Percentiles rank a stretch among this genome's conserved stretches.
These are phyloP conservation scores for Rhodomyrtus psidioides DNA, from an alignment of 441 rosid genomes.

Conservation along the genomic window DNA sequence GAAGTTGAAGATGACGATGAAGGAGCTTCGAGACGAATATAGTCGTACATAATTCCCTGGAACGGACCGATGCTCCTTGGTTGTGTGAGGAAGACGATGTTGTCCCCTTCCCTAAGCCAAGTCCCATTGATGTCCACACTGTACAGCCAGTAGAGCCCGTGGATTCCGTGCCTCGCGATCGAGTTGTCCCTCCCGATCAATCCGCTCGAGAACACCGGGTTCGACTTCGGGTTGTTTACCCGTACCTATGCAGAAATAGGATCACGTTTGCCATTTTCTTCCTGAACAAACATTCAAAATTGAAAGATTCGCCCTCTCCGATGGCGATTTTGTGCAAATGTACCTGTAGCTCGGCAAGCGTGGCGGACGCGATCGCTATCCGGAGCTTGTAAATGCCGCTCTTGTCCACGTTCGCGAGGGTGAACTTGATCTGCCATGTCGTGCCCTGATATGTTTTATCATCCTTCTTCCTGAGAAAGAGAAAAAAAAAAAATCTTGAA, in stretches of 20 bases:
- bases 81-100: conserved; percentile 1
- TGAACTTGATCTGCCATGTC: conserved; percentile 13
- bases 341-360: conserved; percentile 5
- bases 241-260: neutral
- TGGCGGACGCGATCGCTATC: neutral
- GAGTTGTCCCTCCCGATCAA: conserved; percentile 8
- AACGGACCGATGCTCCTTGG: conserved; percentile 2
- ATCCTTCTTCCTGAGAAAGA: conserved; percentile 1
- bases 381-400: conserved; percentile 1
- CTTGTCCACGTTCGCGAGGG: neutral
- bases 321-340: neutral
- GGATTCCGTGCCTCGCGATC: conserved; percentile 15
- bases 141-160: conserved; percentile 10
- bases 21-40: conserved; percentile 7
- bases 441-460: conserved; percentile 5
- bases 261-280: neutral
- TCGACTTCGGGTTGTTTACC: neutral
- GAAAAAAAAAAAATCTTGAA: neutral
- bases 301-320: neutral
- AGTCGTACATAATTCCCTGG: conserved; percentile 13
- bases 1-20: neutral
- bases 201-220: neutral
- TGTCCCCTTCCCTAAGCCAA: neutral
- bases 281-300: neutral
- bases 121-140: neutral